phyloP scores from a whole-genome alignment of 2,329 filamentous ascomycete species.

The Diatrype stigma region DNA sequence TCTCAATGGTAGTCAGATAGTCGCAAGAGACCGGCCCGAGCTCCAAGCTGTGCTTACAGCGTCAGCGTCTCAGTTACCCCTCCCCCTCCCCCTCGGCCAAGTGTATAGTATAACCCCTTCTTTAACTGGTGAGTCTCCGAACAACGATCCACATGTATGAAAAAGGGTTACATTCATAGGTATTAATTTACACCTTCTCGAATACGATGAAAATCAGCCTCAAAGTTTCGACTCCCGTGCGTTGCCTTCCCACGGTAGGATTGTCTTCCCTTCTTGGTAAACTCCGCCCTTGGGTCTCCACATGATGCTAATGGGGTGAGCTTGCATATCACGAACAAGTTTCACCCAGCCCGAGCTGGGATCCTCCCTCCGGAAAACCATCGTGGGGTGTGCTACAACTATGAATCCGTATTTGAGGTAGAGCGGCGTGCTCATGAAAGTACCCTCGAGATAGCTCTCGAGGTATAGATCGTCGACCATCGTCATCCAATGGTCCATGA shows the following conservation, averaged over 20 bases:
- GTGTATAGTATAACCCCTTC: too few species aligned
- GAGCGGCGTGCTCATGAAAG: background rate
- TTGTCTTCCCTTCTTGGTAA: background rate
- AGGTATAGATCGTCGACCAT: background rate
- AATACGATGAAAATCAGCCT: too few species aligned
- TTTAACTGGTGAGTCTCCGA: too few species aligned
- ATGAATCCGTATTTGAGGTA: background rate
- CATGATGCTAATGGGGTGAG: constrained; percentile 1
- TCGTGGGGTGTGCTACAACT: background rate
- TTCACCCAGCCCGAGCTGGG: background rate
- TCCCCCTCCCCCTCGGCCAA: too few species aligned
- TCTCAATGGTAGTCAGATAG: too few species aligned
- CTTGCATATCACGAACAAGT: background rate
- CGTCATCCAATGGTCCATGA: background rate
- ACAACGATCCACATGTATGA: too few species aligned
- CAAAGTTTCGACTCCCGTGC: background rate
- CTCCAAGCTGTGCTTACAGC: too few species aligned
- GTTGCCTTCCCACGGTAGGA: background rate
- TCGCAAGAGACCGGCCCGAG: too few species aligned
- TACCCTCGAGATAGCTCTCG: background rate
- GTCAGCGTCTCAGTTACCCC: too few species aligned
- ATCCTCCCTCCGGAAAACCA: background rate
- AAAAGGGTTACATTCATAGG: too few species aligned
- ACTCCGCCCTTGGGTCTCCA: background rate
- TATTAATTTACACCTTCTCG: too few species aligned